Evolutionary conservation across 148 eudicot species (phyloP), one percentile per base, ranked within the genome.

Genomic region (Persicaria maculosa): DNA sequence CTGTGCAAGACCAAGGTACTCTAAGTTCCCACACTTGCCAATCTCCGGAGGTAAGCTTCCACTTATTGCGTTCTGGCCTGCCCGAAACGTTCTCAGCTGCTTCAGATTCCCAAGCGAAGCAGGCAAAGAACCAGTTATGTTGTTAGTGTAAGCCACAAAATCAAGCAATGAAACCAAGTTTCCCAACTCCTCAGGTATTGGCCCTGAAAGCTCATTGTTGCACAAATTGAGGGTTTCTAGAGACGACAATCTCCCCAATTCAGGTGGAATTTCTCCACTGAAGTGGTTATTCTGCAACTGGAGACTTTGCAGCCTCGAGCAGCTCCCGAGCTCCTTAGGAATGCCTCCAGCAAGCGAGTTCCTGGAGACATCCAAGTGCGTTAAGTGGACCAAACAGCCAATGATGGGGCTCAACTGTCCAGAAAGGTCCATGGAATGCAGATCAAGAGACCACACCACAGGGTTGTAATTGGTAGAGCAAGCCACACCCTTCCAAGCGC

Each of bases 31-130:
- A 76, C 97, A 95, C 53, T 78, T 80, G 54, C 92, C 90, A 16
- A 95, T 86, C 75, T 90, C 99, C 59, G 92, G 73, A 9, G 97
- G 96, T 79, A 95, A 75, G 76, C 82, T 92, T 73, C 97, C 99
- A 16, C 83, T 84, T 53, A 95, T 80, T 7, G 73, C 77, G 81
- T 89, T 95, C 71, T 92, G 96, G 54, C 99, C 99, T 0, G 90
- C 94, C 77, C 99, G 88, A 77, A 95, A 90, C 8, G 61, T 87
- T 50, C 45, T 80, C 85, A 95, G 74, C 4, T 72, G 80, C 72
- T 76, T 92, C 11, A 95, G 87, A 16, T 88, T 88, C 71, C 96
- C 92, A 50, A 95, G 52, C 10, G 99, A 88, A 43, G 50, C 75
- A 43, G 99, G 99, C 78, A 95, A 19, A 10, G 87, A 68, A 11